Percentiles rank a stretch among this genome's conserved stretches.
phyloP scores from a whole-genome alignment of 2,329 filamentous ascomycete species.

The Zymoseptoria pseudotritici region DNA sequence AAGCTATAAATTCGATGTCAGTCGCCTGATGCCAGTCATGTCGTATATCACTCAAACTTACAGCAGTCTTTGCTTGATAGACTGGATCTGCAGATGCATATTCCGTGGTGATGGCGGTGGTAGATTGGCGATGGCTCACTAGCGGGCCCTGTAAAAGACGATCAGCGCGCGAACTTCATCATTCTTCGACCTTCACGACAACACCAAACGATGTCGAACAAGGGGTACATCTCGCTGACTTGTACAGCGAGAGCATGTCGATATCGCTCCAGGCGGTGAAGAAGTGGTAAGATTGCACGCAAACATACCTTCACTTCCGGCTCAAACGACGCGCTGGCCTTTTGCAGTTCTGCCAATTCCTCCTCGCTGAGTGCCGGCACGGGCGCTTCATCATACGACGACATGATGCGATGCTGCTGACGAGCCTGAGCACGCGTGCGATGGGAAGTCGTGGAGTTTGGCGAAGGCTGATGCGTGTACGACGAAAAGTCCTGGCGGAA shows the following conservation, averaged over 20 bases:
- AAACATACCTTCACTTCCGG: conserved; percentile 49
- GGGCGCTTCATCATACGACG: conserved; percentile 25
- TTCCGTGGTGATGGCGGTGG: conserved; percentile 69
- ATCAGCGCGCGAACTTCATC: conserved; percentile 18
- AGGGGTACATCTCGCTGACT: not conserved
- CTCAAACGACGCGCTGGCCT: conserved; percentile 54
- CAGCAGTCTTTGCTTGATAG: conserved; percentile 80
- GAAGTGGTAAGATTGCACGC: not conserved
- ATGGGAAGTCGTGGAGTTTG: conserved; percentile 7
- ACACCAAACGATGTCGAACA: conserved; percentile 14
- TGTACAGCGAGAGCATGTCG: not conserved
- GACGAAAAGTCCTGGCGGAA: not conserved
- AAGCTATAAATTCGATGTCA: conserved; percentile 46
- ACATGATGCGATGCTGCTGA: conserved; percentile 28
- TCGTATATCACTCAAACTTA: conserved; percentile 41
- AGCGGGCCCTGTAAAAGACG: conserved; percentile 61
- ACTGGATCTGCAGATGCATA: conserved; percentile 82
- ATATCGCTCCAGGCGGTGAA: not conserved
- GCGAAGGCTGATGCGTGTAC: conserved; percentile 3
- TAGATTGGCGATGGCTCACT: conserved; percentile 71
- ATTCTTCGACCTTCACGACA: conserved; percentile 17
- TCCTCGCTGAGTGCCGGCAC: conserved; percentile 34
- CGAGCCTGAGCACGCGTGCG: conserved; percentile 19
- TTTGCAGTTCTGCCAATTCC: conserved; percentile 55
- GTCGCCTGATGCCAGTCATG: conserved; percentile 1